Base-by-base conservation (phyloP, 2,329 filamentous ascomycete species). In the Aspergillus fijiensis region DNA sequence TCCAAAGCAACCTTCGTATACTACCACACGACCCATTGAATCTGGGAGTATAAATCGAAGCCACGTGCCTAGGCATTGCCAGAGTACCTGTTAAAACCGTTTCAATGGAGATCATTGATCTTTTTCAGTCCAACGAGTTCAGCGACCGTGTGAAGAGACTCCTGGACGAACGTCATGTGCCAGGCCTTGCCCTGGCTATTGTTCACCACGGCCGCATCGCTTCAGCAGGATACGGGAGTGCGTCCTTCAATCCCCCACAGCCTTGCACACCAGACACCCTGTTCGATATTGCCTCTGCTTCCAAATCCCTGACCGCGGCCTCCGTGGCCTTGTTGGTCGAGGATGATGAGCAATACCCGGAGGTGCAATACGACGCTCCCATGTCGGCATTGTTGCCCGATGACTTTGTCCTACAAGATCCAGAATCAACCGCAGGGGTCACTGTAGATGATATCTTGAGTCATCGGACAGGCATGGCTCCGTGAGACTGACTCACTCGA, bases 361-460 rank as follows among this genome's bases (percentile, higher is more conserved):
- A 76, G 2, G 65, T 80, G 2, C 74, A 79, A 39, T 86, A 82
- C 81, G 69, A 74, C 3, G 81, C 81, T 0, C 76, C 77, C 2
- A 77, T 86, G 33, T 76, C 76, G 1, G 70, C 71, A 16, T 68
- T 86, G 0, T 74, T 86, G 3, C 77, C 76, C 0, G 80, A 82
- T 1, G 84, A 85, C 54, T 86, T 85, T 60, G 78, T 84, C 1
- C 72, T 85, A 11, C 63, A 74, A 12, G 79, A 82, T 55, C 72
- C 75, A 0, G 79, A 76, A 66, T 76, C 78, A 14, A 85, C 82
- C 1, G 68, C 73, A 25, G 77, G 82, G 60, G 69, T 84, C 47
- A 86, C 82, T 0, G 69, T 86, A 6, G 81, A 85, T 58, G 85
- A 87, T 58, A 79, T 82, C 2, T 74, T 84, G 0, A 78, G 78